Percentiles rank a stretch among this genome's conserved stretches.
phyloP scores from a whole-genome alignment of 2,329 filamentous ascomycete species.

The Leptographium wingfieldii region DNA sequence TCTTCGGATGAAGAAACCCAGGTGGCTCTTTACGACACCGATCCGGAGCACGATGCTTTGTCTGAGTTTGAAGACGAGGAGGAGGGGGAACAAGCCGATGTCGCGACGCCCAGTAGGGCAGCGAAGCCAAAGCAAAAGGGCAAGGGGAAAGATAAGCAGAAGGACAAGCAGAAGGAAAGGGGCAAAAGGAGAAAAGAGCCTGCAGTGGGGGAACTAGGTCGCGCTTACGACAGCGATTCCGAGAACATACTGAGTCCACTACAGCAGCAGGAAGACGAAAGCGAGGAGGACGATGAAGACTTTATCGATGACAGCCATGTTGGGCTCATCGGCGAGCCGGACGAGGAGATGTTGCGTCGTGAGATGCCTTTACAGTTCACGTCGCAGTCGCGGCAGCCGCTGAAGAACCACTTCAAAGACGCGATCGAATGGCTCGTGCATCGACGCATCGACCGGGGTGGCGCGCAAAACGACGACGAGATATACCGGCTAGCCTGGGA shows the following conservation, averaged over 20 bases:
- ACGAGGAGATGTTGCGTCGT: constrained; percentile 17
- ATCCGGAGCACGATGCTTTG: constrained; percentile 17
- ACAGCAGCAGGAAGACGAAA: neutral
- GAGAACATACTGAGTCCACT: neutral
- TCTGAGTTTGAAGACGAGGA: constrained; percentile 22
- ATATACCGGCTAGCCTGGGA: constrained; percentile 57
- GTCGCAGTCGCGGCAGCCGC: constrained; percentile 49
- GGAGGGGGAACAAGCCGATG: constrained; percentile 10
- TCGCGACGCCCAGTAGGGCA: neutral
- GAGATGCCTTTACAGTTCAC: constrained; percentile 60
- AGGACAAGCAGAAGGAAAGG: neutral
- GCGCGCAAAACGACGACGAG: constrained; percentile 38
- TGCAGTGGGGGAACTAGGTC: neutral
- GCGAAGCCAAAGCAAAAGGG: neutral
- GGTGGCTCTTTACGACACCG: constrained; percentile 18
- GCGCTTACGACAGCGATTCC: constrained; percentile 5
- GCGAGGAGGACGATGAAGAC: constrained; percentile 28
- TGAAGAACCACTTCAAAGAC: constrained; percentile 60
- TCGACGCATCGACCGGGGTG: constrained; percentile 55
- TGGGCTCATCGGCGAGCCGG: constrained; percentile 9
- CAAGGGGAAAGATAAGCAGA: neutral
- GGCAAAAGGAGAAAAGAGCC: constrained; percentile 1
- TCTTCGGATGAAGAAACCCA: constrained; percentile 8
- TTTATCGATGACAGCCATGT: constrained; percentile 44
- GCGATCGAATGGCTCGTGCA: constrained; percentile 73